Conservation (phyloP, 192 early-diverging fungal genomes). For the Mortierella hygrophila region DNA sequence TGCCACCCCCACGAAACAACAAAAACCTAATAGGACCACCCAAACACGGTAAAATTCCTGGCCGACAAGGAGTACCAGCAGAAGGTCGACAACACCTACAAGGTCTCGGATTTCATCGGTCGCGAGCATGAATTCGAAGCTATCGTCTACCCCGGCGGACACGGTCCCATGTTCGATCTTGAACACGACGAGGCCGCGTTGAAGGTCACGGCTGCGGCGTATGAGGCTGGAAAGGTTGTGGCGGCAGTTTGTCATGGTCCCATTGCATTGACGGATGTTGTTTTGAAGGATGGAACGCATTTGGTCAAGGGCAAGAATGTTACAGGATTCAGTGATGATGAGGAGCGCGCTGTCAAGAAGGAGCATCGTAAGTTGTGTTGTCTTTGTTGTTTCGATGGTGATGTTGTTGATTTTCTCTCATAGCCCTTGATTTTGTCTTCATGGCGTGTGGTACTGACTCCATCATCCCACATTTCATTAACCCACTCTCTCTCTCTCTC, state of each 20-base stretch:
- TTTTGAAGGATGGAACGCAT: conserved; percentile 68
- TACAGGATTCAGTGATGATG: conserved; percentile 80
- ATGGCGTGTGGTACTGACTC: conserved; percentile 23
- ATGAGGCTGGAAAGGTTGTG: conserved; percentile 65
- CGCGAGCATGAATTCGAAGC: conserved; percentile 59
- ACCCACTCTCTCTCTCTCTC: not conserved
- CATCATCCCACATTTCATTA: conserved; percentile 40
- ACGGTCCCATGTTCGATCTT: conserved; percentile 71
- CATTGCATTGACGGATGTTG: conserved; percentile 74
- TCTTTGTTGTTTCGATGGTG: not conserved
- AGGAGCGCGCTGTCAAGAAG: conserved; percentile 67
- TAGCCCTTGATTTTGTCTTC: not conserved
- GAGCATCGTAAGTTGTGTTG: conserved; percentile 22
- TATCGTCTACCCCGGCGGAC: conserved; percentile 69
- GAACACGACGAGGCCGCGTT: conserved; percentile 57
- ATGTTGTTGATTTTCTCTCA: not conserved
- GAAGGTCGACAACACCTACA: conserved; percentile 58
- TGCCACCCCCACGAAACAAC: not conserved
- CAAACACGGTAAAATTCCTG: conserved; percentile 49
- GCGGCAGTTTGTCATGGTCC: conserved; percentile 74
- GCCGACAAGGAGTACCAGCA: conserved; percentile 44
- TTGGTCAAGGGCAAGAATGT: conserved; percentile 74
- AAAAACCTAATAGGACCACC: not conserved
- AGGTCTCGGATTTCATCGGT: conserved; percentile 53
- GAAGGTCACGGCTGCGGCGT: conserved; percentile 56